Conservation (phyloP, 2,329 filamentous ascomycete genomes). For the Fusarium torulosum region DNA sequence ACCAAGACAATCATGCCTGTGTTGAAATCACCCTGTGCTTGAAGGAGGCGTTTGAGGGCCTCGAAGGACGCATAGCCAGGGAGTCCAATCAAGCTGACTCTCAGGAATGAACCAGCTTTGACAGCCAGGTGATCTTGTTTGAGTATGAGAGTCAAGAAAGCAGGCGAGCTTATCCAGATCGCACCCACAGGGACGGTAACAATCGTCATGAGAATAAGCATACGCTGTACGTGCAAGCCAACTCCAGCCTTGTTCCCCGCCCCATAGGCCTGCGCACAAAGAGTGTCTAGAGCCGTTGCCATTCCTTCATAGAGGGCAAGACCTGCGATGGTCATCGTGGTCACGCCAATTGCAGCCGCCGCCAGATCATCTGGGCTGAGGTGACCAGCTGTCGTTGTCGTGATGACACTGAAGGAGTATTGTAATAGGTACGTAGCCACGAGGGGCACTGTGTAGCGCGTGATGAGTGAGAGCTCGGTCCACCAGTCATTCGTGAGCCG, state of each 20-base stretch:
- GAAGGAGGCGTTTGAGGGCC: constrained; percentile 65
- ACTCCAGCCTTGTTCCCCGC: constrained; percentile 61
- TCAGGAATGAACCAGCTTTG: constrained; percentile 63
- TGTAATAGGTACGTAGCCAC: constrained; percentile 67
- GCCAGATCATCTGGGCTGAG: constrained; percentile 65
- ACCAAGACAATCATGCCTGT: constrained; percentile 61
- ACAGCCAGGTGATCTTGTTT: constrained; percentile 61
- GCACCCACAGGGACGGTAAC: constrained; percentile 61
- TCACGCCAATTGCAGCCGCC: constrained; percentile 64
- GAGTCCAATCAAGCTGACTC: constrained; percentile 61
- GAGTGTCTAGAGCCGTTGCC: constrained; percentile 47
- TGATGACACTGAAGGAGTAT: constrained; percentile 65
- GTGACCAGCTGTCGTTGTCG: constrained; percentile 65
- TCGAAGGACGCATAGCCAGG: constrained; percentile 68
- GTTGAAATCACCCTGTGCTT: constrained; percentile 67
- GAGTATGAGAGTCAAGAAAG: constrained; percentile 60
- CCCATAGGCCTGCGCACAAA: constrained; percentile 46
- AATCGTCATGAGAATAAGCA: constrained; percentile 63
- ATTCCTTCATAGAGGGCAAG: constrained; percentile 56
- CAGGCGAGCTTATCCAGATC: constrained; percentile 63
- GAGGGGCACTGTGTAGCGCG: constrained; percentile 57
- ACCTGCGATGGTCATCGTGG: constrained; percentile 67
- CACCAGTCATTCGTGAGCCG: not conserved
- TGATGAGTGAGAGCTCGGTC: constrained; percentile 36
- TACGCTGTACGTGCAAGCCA: constrained; percentile 65